Percentiles rank a stretch among this genome's conserved stretches.
phyloP scores from a whole-genome alignment of 2,329 filamentous ascomycete species.

The Xenosphaeropsis pyriputrescens region DNA sequence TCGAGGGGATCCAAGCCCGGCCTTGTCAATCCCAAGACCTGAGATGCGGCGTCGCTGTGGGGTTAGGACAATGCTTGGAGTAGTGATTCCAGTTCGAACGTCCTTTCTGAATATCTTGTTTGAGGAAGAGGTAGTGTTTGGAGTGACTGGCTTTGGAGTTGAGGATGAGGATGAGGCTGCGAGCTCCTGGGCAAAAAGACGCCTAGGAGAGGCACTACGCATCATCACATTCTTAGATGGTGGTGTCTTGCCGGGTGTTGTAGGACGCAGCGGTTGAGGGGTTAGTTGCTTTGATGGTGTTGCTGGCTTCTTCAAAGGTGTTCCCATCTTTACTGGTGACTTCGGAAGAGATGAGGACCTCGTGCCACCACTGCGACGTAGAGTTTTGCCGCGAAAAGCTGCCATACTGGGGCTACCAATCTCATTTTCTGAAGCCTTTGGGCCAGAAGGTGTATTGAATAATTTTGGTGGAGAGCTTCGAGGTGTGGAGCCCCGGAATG shows the following conservation, averaged over 20 bases:
- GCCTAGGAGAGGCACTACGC: slow-evolving; percentile 31
- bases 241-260: slow-evolving; percentile 33
- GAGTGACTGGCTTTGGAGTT: slow-evolving; percentile 17
- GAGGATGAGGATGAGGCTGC: slow-evolving; percentile 12
- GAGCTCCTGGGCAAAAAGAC: slow-evolving; percentile 25
- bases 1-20: slow-evolving; percentile 61
- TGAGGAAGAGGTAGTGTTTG: slow-evolving; percentile 18
- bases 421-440: slow-evolving; percentile 23
- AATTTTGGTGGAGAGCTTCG: slow-evolving; percentile 23
- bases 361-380: slow-evolving; percentile 31
- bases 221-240: slow-evolving; percentile 29
- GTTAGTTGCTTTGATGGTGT: slow-evolving; percentile 26
- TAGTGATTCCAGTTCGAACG: slow-evolving; percentile 36
- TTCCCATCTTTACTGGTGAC: slow-evolving; percentile 9
- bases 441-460: slow-evolving; percentile 18
- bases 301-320: slow-evolving; percentile 18
- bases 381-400: slow-evolving; percentile 32
- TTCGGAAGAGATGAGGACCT: slow-evolving; percentile 26
- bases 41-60: slow-evolving; percentile 45
- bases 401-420: slow-evolving; percentile 39
- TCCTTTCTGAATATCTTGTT: slow-evolving; percentile 38
- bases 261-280: slow-evolving; percentile 26
- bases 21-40: slow-evolving; percentile 53
- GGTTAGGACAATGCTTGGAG: slow-evolving; percentile 49
- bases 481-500: slow-evolving; percentile 19